phyloP scores from a whole-genome alignment of 1,284 basidiomycete species.

The Apiotrichum siamense region DNA sequence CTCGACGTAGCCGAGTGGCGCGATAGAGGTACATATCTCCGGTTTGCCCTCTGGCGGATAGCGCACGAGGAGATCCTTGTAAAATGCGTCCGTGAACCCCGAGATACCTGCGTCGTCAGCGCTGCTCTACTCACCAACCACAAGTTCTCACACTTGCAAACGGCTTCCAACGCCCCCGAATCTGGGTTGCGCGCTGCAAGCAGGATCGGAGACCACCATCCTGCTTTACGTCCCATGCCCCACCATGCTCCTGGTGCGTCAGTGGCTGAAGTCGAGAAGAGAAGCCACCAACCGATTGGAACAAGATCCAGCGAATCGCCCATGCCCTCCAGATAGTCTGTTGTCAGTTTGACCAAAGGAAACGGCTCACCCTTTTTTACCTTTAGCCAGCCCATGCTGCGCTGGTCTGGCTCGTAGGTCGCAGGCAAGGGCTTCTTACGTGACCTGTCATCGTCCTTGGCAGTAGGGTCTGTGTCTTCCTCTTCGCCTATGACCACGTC shows the following conservation, averaged over 20 bases:
- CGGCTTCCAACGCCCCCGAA: constrained; percentile 64
- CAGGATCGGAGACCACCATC: constrained; percentile 89
- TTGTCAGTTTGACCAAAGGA: constrained; percentile 54
- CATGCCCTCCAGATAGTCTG: constrained; percentile 47
- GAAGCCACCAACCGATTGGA: constrained; percentile 54
- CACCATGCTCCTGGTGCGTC: constrained; percentile 68
- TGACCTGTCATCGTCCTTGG: neutral
- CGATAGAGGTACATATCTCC: constrained; percentile 57
- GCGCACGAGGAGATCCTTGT: constrained; percentile 63
- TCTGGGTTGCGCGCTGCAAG: constrained; percentile 72
- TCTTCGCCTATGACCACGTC: constrained; percentile 19
- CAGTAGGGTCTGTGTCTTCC: constrained; percentile 21
- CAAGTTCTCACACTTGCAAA: constrained; percentile 77
- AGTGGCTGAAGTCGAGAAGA: neutral
- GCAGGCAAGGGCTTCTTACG: constrained; percentile 67
- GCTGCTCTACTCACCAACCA: no score
- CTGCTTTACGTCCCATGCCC: constrained; percentile 83
- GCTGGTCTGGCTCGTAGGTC: constrained; percentile 76
- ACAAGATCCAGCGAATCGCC: constrained; percentile 56
- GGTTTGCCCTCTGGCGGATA: constrained; percentile 57
- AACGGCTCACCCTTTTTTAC: constrained; percentile 59
- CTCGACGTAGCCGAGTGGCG: constrained; percentile 61
- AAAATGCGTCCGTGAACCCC: constrained; percentile 85
- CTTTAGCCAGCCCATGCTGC: constrained; percentile 64
- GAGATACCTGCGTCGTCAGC: constrained; percentile 28